Evolutionary conservation across 306 rosid species (phyloP).

Genomic region (Oxytropis ochrocephala): DNA sequence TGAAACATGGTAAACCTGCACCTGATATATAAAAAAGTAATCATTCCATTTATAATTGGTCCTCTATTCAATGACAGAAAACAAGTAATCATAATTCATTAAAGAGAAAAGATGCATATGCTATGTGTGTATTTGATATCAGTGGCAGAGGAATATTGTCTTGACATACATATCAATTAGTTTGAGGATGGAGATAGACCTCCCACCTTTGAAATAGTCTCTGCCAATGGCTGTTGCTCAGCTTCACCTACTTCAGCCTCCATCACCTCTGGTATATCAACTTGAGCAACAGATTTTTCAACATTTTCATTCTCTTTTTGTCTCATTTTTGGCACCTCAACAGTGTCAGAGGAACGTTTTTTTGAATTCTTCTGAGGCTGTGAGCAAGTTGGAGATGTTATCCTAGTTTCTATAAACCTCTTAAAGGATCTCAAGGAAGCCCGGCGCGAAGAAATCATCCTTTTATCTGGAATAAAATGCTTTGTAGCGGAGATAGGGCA

Average conservation of each 20-base stretch:
- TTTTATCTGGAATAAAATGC: neutral
- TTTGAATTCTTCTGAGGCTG: neutral
- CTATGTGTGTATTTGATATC: neutral
- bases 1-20: neutral
- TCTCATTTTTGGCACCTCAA: too few relatives aligned
- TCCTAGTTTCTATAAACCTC: neutral
- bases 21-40: neutral
- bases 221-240: too few relatives aligned
- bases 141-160: neutral
- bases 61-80: neutral
- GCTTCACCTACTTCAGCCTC: too few relatives aligned
- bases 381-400: neutral
- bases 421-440: slow-evolving; percentile 11
- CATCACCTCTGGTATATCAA: too few relatives aligned
- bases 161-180: neutral
- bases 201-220: too few relatives aligned
- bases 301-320: too few relatives aligned
- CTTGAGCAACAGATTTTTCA: too few relatives aligned
- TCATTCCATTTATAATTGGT: neutral
- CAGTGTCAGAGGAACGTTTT: neutral
- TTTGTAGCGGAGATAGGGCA: neutral
- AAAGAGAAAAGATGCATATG: neutral
- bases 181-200: too few relatives aligned
- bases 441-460: neutral
- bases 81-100: neutral